phyloP scores from a whole-genome alignment of 192 early-diverging fungal species.

The Coemansia sp. region DNA sequence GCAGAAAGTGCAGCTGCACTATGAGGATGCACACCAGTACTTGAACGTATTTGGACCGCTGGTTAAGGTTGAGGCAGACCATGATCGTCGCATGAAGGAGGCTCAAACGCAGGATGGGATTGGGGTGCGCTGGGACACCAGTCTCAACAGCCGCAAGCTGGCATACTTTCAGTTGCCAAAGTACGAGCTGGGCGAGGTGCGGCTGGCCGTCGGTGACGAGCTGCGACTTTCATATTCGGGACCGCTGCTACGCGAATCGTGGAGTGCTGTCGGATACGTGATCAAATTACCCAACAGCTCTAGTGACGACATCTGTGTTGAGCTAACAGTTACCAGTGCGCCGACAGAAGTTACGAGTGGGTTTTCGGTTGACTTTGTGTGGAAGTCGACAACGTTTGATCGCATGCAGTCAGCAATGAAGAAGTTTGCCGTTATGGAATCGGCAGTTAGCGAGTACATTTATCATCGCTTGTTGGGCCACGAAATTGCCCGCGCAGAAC shows the following conservation, averaged over 20 bases:
- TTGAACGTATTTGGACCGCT: conserved; percentile 94
- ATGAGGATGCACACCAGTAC: conserved; percentile 97
- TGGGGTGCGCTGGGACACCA: conserved; percentile 95
- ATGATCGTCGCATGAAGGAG: conserved; percentile 84
- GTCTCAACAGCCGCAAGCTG: conserved; percentile 85
- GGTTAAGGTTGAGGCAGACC: conserved; percentile 92
- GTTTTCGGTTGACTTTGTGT: conserved; percentile 96
- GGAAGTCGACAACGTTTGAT: conserved; percentile 97
- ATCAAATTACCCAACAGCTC: conserved; percentile 93
- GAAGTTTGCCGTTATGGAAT: conserved; percentile 94
- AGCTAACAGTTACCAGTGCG: conserved; percentile 69
- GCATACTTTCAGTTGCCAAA: conserved; percentile 94
- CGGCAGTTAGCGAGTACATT: conserved; percentile 89
- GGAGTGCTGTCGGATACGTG: conserved; percentile 88
- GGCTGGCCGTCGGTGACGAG: conserved; percentile 93
- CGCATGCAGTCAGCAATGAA: conserved; percentile 96
- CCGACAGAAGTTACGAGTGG: conserved; percentile 68
- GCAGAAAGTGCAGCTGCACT: conserved; percentile 77
- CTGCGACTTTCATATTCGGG: conserved; percentile 84
- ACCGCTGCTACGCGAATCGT: conserved; percentile 70
- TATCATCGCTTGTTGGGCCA: conserved; percentile 95
- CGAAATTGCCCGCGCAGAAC: conserved; percentile 69
- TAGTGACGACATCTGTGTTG: conserved; percentile 94
- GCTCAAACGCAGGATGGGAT: conserved; percentile 95
- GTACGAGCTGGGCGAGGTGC: conserved; percentile 82